Conservation (phyloP, 305 asterid genomes). For the Solanum chacoense region DNA sequence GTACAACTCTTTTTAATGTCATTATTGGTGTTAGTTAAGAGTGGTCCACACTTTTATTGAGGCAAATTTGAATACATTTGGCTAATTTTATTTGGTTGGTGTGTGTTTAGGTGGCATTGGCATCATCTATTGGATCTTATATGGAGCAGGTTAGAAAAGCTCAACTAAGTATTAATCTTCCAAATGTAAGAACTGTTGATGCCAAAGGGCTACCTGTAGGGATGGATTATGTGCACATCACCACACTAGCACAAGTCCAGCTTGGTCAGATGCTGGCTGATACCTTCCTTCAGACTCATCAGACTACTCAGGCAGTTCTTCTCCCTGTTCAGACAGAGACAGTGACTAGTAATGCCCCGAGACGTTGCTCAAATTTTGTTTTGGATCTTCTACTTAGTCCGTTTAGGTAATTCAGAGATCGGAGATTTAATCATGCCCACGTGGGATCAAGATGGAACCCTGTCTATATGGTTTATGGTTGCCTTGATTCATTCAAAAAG, state of each 20-base stretch:
- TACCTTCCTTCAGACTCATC: conserved; percentile 7
- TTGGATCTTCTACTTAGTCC: background rate
- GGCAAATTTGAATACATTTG: background rate
- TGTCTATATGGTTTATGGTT: background rate
- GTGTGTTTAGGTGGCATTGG: conserved; percentile 17
- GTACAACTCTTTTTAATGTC: background rate
- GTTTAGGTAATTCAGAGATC: background rate
- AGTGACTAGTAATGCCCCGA: background rate
- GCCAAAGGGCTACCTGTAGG: conserved; percentile 18
- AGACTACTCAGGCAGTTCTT: background rate
- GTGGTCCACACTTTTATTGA: background rate
- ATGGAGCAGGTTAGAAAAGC: conserved; percentile 8
- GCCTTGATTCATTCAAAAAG: background rate
- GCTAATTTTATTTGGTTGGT: background rate
- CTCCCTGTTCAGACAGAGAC: background rate
- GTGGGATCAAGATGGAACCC: background rate
- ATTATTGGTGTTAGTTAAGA: background rate
- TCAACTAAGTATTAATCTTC: conserved; percentile 9
- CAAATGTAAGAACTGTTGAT: conserved; percentile 17
- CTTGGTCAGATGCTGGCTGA: conserved; percentile 21
- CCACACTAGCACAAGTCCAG: conserved; percentile 15
- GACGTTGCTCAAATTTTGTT: background rate
- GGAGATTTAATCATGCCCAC: background rate
- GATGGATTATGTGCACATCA: conserved; percentile 18
- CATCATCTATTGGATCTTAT: conserved; percentile 9